Conservation (phyloP, 805 yeast genomes). For the Candida orba region DNA sequence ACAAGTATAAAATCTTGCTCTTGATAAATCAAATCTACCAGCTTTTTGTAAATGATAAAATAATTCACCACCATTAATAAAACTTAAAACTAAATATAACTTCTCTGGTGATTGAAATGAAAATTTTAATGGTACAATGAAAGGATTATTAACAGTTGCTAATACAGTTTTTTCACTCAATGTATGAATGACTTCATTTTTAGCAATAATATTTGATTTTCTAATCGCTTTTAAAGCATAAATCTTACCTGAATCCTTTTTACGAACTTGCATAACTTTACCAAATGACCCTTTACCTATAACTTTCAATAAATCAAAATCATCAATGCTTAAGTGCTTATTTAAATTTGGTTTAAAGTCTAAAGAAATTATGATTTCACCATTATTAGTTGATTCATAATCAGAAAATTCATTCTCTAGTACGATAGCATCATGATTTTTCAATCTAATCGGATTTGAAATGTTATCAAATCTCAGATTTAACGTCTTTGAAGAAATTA, state of each 20-base stretch:
- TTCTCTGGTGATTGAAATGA: conserved; percentile 97
- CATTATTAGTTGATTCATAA: conserved; percentile 23
- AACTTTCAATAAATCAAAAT: conserved; percentile 87
- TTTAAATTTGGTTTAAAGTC: conserved; percentile 63
- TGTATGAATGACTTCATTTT: conserved; percentile 94
- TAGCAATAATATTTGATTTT: conserved; percentile 88
- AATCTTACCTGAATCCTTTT: conserved; percentile 89
- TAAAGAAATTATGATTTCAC: conserved; percentile 53
- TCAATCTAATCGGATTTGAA: conserved; percentile 46
- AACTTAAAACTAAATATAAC: conserved; percentile 80
- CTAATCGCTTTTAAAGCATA: conserved; percentile 92
- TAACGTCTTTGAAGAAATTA: conserved; percentile 64
- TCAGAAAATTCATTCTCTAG: conserved; percentile 27
- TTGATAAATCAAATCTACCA: conserved; percentile 79
- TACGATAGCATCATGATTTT: conserved; percentile 56
- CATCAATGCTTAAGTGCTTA: conserved; percentile 76
- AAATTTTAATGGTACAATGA: conserved; percentile 92
- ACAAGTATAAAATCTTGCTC: conserved; percentile 91
- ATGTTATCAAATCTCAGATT: conserved; percentile 48
- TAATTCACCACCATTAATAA: conserved; percentile 94
- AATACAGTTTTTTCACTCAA: conserved; percentile 93
- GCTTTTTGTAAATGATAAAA: conserved; percentile 91
- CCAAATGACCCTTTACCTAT: conserved; percentile 98
- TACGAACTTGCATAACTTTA: conserved; percentile 97
- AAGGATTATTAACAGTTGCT: conserved; percentile 89